Evolutionary conservation across 2,329 filamentous ascomycete species (phyloP), one percentile per base, ranked within the genome.

Genomic region (Fusarium caatingaense): DNA sequence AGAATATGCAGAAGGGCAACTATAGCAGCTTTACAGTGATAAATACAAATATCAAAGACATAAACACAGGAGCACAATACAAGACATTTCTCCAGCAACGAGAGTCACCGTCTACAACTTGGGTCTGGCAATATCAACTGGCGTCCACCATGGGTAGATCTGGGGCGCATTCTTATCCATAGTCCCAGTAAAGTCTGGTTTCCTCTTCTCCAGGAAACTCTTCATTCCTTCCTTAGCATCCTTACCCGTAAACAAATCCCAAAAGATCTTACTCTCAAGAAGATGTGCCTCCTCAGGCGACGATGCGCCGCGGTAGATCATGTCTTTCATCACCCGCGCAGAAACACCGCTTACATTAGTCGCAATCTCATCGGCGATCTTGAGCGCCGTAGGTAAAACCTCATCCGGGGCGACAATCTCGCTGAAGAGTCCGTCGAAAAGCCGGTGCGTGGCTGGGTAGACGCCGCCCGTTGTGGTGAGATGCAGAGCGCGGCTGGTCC

Each of bases 141-240:
- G 84, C 49, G 85, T 80, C 90, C 91, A 93, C 91, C 91, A 93
- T 0, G 90, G 91, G 78, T 89, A 91, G 16, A 83, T 83, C 1
- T 78, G 77, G 3, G 91, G 89, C 11, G 84, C 83, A 62, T 91
- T 86, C 32, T 85, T 82, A 23, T 88, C 86, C 79, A 92, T 84
- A 9, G 83, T 88, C 3, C 84, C 90, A 37, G 80, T 82, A 73
- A 93, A 93, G 15, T 85, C 81, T 1, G 89, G 87, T 60, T 84
- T 82, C 51, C 91, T 82, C 82, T 93, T 93, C 80, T 92, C 83
- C 76, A 92, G 78, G 77, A 93, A 93, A n/a, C 89, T 89, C 56
- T 83, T 76, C 9, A 92, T 87, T 5, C 91, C 91, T 76, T 93
- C 91, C 37, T 84, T 85, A 55, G 90, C 88, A 73, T 93, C 91